phyloP scores from a whole-genome alignment of 2,329 filamentous ascomycete genomes.

The Amesomyces nigricolor region DNA sequence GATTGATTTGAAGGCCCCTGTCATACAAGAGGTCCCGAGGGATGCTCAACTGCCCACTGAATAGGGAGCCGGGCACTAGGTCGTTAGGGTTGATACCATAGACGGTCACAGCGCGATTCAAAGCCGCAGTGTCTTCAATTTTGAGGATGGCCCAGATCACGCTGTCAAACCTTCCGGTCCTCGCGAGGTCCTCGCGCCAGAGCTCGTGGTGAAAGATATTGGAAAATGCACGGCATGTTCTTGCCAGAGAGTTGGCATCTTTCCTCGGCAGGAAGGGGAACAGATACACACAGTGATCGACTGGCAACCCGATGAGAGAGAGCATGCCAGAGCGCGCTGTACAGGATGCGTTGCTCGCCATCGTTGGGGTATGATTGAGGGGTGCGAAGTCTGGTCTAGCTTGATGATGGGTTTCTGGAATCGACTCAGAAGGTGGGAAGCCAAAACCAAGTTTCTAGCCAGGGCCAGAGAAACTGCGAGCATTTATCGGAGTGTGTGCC shows the following conservation, averaged over 20 bases:
- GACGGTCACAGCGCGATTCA: neutral
- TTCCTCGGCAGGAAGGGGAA: neutral
- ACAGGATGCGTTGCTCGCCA: neutral
- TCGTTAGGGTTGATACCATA: neutral
- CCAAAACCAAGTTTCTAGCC: no score
- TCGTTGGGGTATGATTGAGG: no score
- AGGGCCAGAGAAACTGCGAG: no score
- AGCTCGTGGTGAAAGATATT: neutral
- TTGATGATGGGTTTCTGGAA: no score
- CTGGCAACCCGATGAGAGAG: neutral
- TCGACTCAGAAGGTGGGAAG: no score
- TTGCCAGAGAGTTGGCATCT: neutral
- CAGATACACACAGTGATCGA: neutral
- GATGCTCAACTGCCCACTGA: no score
- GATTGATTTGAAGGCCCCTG: no score
- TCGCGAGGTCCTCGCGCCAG: neutral
- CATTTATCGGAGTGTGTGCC: no score
- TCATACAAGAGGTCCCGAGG: no score
- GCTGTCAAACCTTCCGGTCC: neutral
- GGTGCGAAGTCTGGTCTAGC: no score
- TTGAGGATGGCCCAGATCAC: neutral
- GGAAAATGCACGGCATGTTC: neutral
- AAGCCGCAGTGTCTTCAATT: neutral
- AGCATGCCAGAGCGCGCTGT: neutral
- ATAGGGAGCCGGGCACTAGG: no score